Conservation (phyloP, 768 basidiomycete genomes). For the Tubosaeta brunneosetosa region DNA sequence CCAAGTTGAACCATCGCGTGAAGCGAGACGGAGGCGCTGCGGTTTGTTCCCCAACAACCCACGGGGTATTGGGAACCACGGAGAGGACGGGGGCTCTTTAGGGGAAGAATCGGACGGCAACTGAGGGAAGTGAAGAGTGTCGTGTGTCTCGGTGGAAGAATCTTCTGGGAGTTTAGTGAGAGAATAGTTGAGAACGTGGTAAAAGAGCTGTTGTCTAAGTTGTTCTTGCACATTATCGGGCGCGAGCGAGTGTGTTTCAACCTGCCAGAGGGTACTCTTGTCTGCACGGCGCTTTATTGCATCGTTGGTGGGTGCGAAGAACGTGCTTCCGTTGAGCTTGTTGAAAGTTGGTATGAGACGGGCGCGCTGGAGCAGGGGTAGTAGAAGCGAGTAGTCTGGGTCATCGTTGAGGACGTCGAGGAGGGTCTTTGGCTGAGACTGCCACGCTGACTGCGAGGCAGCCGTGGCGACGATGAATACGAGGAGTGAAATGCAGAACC, state of each 20-base stretch:
- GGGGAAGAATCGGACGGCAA: conserved; percentile 55
- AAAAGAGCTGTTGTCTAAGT: conserved; percentile 88
- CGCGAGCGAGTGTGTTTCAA: conserved; percentile 30
- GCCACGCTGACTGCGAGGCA: conserved; percentile 23
- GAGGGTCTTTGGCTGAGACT: conserved; percentile 50
- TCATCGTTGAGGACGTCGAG: conserved; percentile 75
- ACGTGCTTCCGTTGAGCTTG: conserved; percentile 71
- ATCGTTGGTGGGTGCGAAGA: conserved; percentile 95
- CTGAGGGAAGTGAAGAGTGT: conserved; percentile 73
- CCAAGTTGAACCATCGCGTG: conserved; percentile 43
- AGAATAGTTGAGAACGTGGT: conserved; percentile 87
- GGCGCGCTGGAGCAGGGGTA: conserved; percentile 75
- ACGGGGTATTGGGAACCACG: conserved; percentile 82
- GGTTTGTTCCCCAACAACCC: conserved; percentile 78
- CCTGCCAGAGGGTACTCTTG: conserved; percentile 30
- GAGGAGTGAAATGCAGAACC: conserved; percentile 32
- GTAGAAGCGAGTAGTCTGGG: conserved; percentile 70
- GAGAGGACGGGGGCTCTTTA: conserved; percentile 63
- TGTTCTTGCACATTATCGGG: conserved; percentile 80
- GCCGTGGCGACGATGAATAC: conserved; percentile 27
- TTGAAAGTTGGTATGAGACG: conserved; percentile 91
- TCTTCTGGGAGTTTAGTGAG: conserved; percentile 44
- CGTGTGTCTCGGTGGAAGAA: conserved; percentile 35
- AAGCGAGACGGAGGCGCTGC: conserved; percentile 69
- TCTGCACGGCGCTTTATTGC: conserved; percentile 58